Evolutionary conservation across 2,329 filamentous ascomycete species (phyloP).

Genomic region (Curvularia verruculosa): DNA sequence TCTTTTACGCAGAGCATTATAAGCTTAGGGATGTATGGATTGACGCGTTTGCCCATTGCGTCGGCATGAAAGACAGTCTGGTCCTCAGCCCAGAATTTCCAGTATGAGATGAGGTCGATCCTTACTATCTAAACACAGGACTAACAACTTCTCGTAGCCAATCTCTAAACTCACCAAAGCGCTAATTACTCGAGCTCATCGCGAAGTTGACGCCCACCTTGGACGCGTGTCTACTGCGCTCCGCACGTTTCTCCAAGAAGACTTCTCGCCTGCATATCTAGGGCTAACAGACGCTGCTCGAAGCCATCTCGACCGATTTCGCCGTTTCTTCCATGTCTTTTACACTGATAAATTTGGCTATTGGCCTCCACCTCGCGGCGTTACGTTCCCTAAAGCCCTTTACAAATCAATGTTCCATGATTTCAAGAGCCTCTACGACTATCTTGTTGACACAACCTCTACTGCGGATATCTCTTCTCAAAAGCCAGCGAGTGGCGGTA

Average conservation of each 20-base stretch:
- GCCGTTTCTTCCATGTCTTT: conserved; percentile 69
- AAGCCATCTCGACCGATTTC: conserved; percentile 74
- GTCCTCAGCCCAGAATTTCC: conserved; percentile 64
- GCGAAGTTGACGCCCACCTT: conserved; percentile 70
- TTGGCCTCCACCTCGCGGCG: conserved; percentile 67
- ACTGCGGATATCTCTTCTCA: conserved; percentile 59
- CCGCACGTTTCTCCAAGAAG: conserved; percentile 71
- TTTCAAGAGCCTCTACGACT: conserved; percentile 73
- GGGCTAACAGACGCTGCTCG: conserved; percentile 66
- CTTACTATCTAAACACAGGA: conserved; percentile 1
- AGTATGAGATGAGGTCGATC: conserved; percentile 55
- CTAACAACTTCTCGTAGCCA: conserved; percentile 28
- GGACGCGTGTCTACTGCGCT: conserved; percentile 64
- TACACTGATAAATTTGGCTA: conserved; percentile 72
- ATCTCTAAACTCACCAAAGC: conserved; percentile 63
- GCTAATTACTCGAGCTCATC: conserved; percentile 66
- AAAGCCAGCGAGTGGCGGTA: conserved; percentile 65
- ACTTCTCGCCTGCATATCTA: conserved; percentile 70
- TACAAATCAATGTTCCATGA: conserved; percentile 69
- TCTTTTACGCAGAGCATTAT: conserved; percentile 72
- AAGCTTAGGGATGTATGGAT: conserved; percentile 70
- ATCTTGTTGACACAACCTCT: conserved; percentile 69
- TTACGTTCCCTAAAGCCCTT: conserved; percentile 63
- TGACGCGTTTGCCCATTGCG: conserved; percentile 77
- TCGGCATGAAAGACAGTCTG: conserved; percentile 73